A percentile compares a stretch with the other conserved stretches of the same genome.
phyloP scores from a whole-genome alignment of 768 basidiomycete species.

The Auriculariales sp. region DNA sequence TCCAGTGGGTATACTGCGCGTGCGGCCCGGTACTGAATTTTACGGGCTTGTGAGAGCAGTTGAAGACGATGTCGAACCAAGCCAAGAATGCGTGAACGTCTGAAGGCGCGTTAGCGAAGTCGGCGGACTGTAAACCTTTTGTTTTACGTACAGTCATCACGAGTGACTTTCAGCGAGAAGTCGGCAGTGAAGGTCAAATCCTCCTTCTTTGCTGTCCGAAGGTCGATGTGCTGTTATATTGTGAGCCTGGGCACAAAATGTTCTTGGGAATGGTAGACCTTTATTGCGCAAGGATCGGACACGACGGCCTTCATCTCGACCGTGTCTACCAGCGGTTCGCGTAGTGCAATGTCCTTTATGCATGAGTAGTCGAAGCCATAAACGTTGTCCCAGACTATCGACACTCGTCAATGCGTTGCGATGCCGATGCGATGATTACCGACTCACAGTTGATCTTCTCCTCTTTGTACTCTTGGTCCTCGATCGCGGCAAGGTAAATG shows the following conservation, averaged over 20 bases:
- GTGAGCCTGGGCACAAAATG: not conserved
- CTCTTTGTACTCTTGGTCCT: constrained; percentile 98
- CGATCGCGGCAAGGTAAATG: constrained; percentile 90
- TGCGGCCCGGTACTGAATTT: constrained; percentile 97
- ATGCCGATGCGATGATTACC: not conserved
- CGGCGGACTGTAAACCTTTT: not conserved
- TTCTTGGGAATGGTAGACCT: constrained; percentile 29
- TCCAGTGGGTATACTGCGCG: constrained; percentile 92
- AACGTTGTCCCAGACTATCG: constrained; percentile 96
- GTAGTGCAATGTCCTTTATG: constrained; percentile 95
- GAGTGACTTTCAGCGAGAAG: constrained; percentile 67
- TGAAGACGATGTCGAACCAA: constrained; percentile 97
- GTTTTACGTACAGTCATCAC: constrained; percentile 73
- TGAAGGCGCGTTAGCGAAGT: constrained; percentile 17
- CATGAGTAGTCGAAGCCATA: constrained; percentile 99
- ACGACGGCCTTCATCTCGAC: constrained; percentile 94
- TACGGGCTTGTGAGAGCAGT: constrained; percentile 89
- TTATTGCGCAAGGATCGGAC: constrained; percentile 81
- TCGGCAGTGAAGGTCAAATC: constrained; percentile 76
- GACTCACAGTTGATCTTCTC: constrained; percentile 95
- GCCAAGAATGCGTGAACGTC: constrained; percentile 96
- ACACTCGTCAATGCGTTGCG: constrained; percentile 2
- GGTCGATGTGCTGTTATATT: constrained; percentile 58
- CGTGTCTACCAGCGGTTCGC: constrained; percentile 96
- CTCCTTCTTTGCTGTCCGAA: constrained; percentile 86